Conservation (phyloP, 1,139 yeast genomes). For the Blastobotrys malaysiensis region DNA sequence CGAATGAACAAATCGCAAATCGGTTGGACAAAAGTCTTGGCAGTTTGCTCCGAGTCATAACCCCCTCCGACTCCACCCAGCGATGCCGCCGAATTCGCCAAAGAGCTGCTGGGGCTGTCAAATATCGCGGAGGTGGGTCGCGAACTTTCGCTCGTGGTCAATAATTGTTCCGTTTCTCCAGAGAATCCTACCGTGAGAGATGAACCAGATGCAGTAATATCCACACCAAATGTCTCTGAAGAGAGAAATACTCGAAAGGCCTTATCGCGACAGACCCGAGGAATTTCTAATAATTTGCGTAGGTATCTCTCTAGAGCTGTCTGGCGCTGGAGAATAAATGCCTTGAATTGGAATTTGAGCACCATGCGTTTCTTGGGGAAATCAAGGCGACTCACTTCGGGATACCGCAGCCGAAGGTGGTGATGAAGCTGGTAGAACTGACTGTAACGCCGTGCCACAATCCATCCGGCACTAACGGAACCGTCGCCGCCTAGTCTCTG, state of each 20-base stretch:
- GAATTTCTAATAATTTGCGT: conserved; percentile 49
- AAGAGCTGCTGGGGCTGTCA: not conserved
- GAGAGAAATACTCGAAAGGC: conserved; percentile 75
- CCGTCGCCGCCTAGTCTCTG: conserved; percentile 47
- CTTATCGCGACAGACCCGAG: conserved; percentile 67
- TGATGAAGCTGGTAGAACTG: conserved; percentile 73
- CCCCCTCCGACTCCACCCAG: too few relatives aligned
- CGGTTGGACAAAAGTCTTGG: conserved; percentile 63
- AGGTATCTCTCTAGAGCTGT: conserved; percentile 58
- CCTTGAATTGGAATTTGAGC: conserved; percentile 53
- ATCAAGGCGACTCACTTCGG: conserved; percentile 45
- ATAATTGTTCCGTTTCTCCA: not conserved
- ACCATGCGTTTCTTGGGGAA: conserved; percentile 66
- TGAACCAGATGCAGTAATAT: conserved; percentile 8
- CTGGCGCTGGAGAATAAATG: conserved; percentile 62
- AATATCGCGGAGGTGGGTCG: not conserved
- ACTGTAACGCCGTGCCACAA: conserved; percentile 79
- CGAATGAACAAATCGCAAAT: conserved; percentile 71
- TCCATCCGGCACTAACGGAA: conserved; percentile 70
- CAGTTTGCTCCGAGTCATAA: conserved; percentile 30
- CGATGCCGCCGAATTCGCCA: not conserved
- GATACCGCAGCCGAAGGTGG: conserved; percentile 52
- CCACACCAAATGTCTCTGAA: conserved; percentile 51
- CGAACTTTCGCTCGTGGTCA: not conserved
- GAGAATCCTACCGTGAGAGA: not conserved